Percentiles rank a stretch among this genome's conserved stretches.
Conservation (phyloP, 1,139 yeast species). For the Hanseniaspora sp. region DNA sequence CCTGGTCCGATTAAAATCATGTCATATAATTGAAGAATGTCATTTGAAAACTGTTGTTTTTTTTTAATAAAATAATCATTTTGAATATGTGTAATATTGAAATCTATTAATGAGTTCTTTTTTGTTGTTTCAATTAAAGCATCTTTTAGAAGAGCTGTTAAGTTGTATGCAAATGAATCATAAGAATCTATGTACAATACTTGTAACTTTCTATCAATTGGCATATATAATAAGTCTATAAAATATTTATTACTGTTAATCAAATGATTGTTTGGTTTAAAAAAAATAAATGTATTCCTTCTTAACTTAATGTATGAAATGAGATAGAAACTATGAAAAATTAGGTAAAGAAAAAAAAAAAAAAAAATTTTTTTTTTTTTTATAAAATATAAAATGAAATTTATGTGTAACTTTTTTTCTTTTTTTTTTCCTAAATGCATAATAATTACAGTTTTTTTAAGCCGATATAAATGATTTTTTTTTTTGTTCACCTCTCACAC, state of each 20-base stretch:
- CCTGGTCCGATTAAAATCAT: conserved; percentile 92
- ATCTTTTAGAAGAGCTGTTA: conserved; percentile 49
- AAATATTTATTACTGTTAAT: neutral
- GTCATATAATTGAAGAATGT: conserved; percentile 42
- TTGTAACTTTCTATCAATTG: conserved; percentile 8
- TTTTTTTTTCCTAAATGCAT: too few relatives aligned
- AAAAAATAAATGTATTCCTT: too few relatives aligned
- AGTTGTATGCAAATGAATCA: conserved; percentile 85
- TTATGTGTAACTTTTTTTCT: too few relatives aligned
- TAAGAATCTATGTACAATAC: conserved; percentile 74
- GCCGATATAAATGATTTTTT: too few relatives aligned
- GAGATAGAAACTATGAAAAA: too few relatives aligned
- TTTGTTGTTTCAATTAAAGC: conserved; percentile 21
- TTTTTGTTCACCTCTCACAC: too few relatives aligned
- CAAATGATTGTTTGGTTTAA: too few relatives aligned
- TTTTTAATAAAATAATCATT: conserved; percentile 40
- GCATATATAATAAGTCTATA: neutral
- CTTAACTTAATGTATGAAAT: too few relatives aligned
- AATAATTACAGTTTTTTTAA: too few relatives aligned
- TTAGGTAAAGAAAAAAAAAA: too few relatives aligned
- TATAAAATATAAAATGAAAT: too few relatives aligned
- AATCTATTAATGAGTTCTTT: conserved; percentile 34
- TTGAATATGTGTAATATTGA: conserved; percentile 56
- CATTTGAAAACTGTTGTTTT: conserved; percentile 31
- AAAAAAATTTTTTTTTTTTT: too few relatives aligned